Base-by-base conservation (phyloP, 805 yeast genomes). In the Pachysolen tannophilus region DNA sequence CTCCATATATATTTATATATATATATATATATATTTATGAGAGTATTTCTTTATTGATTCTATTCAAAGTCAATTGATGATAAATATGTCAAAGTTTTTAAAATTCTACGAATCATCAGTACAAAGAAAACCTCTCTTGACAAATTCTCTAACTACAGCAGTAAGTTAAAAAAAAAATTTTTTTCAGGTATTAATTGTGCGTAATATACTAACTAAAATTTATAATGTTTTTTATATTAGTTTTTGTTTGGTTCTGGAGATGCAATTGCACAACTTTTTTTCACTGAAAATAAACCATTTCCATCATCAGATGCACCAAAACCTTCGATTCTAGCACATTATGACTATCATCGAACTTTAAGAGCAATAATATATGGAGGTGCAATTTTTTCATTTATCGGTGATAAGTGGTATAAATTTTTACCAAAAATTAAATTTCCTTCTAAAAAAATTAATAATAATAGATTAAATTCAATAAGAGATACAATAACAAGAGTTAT, bases 291-390 rank as follows among this genome's bases (percentile, higher is more conserved):
- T 9, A 34, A 29, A 34, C 28, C 44, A 19, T 25, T 39, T 24
- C 38, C 43, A 2, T 30, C 38, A 18, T 32, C 40, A n/a, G 28
- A 24, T 13, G 27, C 32, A 11, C 21, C 7, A 17, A 26, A 20
- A 26, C 28, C 14, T 24, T 30, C 19, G 14, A n/a, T 6, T 7
- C 16, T 27, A 26, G 31, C 29, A 11, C 30, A 28, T 9, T 79
- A 62, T 50, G 86, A 84, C 45, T 58, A 45, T 30, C 41, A 44
- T 3, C 58, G 94, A 39, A 78, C 88, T 0, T 39, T 63, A 1
- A 61, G 95, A 38, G 82, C 90, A 2, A 64, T 71, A 6, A 36
- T 69, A 2, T 87, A 82, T 49, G 96, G 95, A 0, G 75, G 84
- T 0, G 37, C 76, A 2, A 58, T 86, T 7, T 86, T 85, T 52